Evolutionary conservation across 2,329 filamentous ascomycete species (phyloP), one percentile per base, ranked within the genome.

Genomic region (Apiospora hydei): DNA sequence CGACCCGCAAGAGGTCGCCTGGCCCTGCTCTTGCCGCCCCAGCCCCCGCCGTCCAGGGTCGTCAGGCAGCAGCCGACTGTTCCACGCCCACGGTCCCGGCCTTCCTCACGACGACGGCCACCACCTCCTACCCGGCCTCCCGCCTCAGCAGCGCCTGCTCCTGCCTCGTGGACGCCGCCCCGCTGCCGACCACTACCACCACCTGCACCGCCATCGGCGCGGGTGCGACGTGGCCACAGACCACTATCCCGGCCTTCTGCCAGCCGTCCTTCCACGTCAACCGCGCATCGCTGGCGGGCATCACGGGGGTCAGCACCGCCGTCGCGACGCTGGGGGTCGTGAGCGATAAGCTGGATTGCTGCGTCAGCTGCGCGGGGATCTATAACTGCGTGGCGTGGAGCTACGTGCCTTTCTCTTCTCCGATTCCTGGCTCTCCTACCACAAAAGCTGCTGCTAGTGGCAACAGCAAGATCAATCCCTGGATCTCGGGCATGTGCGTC

Each of bases 371-470:
- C 46, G 68, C 68, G 14, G 68, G 46, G 5, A 41, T 69, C 44
- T 69, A 34, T 47, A 51, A 69, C 68, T 69, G 68, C 46, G 26
- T 69, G 30, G 68, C 68, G 16, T 69, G 68, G 68, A 41, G 43
- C 14, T 69, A 51, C 18, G 44, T 38, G 16, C 68, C 68, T 14
- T 61, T 38, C 30, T 30, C 53, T 6, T 61, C 53, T 61, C 53
- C 53, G n/a, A n/a, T n/a, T n/a, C n/a, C n/a, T n/a, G n/a, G n/a
- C n/a, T n/a, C n/a, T n/a, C n/a, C n/a, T n/a, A n/a, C n/a, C n/a
- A n/a, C n/a, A n/a, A n/a, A n/a, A n/a, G n/a, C n/a, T n/a, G n/a
- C n/a, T n/a, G n/a, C n/a, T n/a, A n/a, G n/a, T n/a, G n/a, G n/a
- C n/a, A 38, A 21, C n/a, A 6, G 5, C 26, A 38, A n/a, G 24